Conservation (phyloP, 1,284 basidiomycete genomes). For the Moesziomyces antarcticus region DNA sequence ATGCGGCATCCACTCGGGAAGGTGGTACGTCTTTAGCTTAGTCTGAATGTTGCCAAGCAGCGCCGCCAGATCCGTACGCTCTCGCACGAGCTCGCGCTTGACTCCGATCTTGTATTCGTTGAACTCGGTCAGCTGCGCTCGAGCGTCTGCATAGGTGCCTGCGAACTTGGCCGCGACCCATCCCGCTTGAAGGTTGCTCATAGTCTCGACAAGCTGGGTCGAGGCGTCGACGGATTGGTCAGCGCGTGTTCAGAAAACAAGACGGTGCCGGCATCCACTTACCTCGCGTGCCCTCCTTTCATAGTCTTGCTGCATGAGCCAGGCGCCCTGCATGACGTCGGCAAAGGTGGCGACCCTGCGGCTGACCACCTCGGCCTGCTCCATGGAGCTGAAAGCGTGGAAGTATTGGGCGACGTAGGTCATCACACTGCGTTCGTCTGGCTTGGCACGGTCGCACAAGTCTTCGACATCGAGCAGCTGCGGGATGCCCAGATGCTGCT, state of each 20-base stretch:
- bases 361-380: conserved; percentile 93
- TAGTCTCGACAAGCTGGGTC: conserved; percentile 54
- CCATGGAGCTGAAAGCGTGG: conserved; percentile 97
- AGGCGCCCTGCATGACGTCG: conserved; percentile 82
- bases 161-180: conserved; percentile 55
- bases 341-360: conserved; percentile 94
- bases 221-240: conserved; percentile 76
- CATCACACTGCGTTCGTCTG: conserved; percentile 96
- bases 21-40: conserved; percentile 88
- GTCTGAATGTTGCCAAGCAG: conserved; percentile 94
- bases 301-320: conserved; percentile 86
- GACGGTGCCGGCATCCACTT: conserved; percentile 49
- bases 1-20: conserved; percentile 58
- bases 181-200: conserved; percentile 34
- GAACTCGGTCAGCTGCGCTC: conserved; percentile 79
- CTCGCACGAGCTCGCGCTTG: conserved; percentile 87
- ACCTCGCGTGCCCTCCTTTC: conserved; percentile 84
- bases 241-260: not conserved
- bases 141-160: conserved; percentile 78
- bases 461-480: conserved; percentile 96
- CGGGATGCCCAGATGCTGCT: conserved; percentile 69
- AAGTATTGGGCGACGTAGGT: conserved; percentile 96
- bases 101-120: conserved; percentile 84
- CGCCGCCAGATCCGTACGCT: conserved; percentile 87
- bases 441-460: conserved; percentile 85